Conservation (phyloP, 257 asterid genomes). For the Lycium ferocissimum region DNA sequence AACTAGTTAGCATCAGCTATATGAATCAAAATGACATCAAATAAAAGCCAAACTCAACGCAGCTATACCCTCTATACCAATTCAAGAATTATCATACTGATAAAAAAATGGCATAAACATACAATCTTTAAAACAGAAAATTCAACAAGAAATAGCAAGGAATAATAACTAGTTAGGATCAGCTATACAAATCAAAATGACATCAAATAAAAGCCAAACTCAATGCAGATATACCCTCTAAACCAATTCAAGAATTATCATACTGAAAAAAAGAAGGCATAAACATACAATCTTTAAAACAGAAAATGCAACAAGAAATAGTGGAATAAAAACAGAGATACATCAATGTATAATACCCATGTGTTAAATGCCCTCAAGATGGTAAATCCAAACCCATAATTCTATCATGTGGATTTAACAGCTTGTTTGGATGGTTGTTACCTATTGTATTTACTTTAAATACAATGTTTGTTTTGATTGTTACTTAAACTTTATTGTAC, state of each 20-base stretch:
- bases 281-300: neutral
- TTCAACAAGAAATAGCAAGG: neutral
- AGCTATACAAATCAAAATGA: neutral
- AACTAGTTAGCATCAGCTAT: too few relatives aligned
- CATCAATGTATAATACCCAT: constrained; percentile 46
- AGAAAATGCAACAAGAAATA: too few relatives aligned
- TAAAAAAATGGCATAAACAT: neutral
- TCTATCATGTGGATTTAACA: constrained; percentile 49
- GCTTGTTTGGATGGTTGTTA: too few relatives aligned
- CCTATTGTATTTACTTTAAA: too few relatives aligned
- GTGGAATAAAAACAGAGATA: too few relatives aligned
- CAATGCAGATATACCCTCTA: neutral
- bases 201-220: neutral
- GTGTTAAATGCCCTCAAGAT: constrained; percentile 54
- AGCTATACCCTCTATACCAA: too few relatives aligned
- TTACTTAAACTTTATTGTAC: too few relatives aligned
- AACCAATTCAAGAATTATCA: neutral
- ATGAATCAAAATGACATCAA: too few relatives aligned
- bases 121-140: constrained; percentile 6
- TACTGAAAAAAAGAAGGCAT: neutral
- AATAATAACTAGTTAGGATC: neutral
- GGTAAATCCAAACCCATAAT: constrained; percentile 59
- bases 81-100: too few relatives aligned
- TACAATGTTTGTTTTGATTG: too few relatives aligned
- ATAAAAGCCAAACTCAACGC: too few relatives aligned